Evolutionary conservation across 768 basidiomycete genomes (phyloP), one percentile per base, ranked within the genome.

Genomic region (Leccinum uliginosum): DNA sequence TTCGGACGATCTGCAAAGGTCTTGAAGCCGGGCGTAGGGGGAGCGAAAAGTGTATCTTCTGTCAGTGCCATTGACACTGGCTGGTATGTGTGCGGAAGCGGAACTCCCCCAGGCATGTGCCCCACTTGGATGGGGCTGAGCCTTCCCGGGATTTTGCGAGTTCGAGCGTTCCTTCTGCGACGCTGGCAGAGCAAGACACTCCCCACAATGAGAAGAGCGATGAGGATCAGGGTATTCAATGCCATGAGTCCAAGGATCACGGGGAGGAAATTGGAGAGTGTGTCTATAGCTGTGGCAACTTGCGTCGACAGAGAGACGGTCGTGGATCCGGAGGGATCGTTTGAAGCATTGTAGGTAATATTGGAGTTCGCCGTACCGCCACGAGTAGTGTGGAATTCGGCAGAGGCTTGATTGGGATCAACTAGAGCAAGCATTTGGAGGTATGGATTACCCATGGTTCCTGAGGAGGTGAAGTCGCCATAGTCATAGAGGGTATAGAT

Each of bases 401-500:
- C 65, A 15, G 89, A 90, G 21, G 88, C 91, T 52, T 82, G 66
- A 63, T 84, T 75, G 19, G 91, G 84, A 66, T 91, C 78, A 58
- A 88, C 70, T 52, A 91, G 77, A 14, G 88, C 74, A 59, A 91
- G 77, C 38, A 93, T 72, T 70, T 86, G 85, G 73, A 93, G 80
- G 68, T 88, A 91, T 5, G 91, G 91, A 66, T 85, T 71, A 40
- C 88, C 89, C 83, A 85, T 85, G 15, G 78, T 71, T 35, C 83
- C 85, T 5, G 78, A 74, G 12, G 77, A 68, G 65, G 85, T 81
- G 62, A 83, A 91, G 72, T 93, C 88, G 23, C 91, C 91, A 66
- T 87, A 93, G 71, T 92, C 87, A 69, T 91, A 93, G 55, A 93
- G 73, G 8, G 88, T 81, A 71, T 93, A 93, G 38, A 92, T 74